phyloP scores from a whole-genome alignment of 1,284 basidiomycete species.

The Heterobasidion occidentale region DNA sequence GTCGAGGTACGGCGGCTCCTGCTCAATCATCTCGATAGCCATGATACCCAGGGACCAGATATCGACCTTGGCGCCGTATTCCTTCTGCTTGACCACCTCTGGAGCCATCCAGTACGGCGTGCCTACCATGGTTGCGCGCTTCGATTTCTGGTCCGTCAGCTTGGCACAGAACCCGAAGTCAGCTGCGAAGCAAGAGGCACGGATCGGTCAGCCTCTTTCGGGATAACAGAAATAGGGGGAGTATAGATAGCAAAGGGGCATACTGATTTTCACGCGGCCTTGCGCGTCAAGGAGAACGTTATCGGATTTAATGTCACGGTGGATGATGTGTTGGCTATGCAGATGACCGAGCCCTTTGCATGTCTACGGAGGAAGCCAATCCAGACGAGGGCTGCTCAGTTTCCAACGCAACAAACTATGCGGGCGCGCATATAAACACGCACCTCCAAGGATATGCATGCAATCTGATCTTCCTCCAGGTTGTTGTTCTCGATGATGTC shows the following conservation, averaged over 20 bases:
- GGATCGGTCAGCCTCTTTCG: neutral
- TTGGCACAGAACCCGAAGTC: slow-evolving; percentile 99
- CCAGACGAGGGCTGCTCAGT: slow-evolving; percentile 2
- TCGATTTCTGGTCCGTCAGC: slow-evolving; percentile 95
- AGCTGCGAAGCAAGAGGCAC: slow-evolving; percentile 39
- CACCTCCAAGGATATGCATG: slow-evolving; percentile 89
- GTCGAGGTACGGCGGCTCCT: slow-evolving; percentile 96
- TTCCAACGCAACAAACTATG: neutral
- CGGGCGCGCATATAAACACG: slow-evolving; percentile 18
- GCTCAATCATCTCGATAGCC: slow-evolving; percentile 99
- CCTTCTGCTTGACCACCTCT: slow-evolving; percentile 98
- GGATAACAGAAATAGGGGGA: neutral
- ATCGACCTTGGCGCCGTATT: slow-evolving; percentile 98
- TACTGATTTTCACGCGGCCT: slow-evolving; percentile 96
- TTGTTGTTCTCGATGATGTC: slow-evolving; percentile 99
- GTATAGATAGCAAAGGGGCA: slow-evolving; percentile 23
- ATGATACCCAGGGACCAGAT: slow-evolving; percentile 99
- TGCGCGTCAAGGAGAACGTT: slow-evolving; percentile 91
- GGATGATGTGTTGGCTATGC: slow-evolving; percentile 93
- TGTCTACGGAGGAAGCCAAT: slow-evolving; percentile 55
- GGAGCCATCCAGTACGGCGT: slow-evolving; percentile 99
- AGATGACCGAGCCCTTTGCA: slow-evolving; percentile 93
- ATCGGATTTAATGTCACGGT: slow-evolving; percentile 98
- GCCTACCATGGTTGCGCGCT: slow-evolving; percentile 98
- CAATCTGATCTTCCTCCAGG: slow-evolving; percentile 95